Evolutionary conservation across 2,329 filamentous ascomycete genomes (phyloP).

Genomic region (Colletotrichum liriopes): DNA sequence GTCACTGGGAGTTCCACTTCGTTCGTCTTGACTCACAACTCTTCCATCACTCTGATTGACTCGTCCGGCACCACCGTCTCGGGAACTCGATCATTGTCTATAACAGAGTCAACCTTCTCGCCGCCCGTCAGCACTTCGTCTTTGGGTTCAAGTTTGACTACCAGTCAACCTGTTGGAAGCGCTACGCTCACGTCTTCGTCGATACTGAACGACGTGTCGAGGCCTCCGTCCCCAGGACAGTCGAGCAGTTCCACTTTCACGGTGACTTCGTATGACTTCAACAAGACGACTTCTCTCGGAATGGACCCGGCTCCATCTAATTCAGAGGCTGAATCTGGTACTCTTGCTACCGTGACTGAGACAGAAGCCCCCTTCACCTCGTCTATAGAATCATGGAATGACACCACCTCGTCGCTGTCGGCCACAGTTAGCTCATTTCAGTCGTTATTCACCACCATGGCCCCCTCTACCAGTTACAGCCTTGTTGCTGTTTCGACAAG

Average conservation of each 20-base stretch:
- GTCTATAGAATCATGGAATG: background rate
- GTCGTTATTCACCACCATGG: background rate
- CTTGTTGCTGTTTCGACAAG: background rate
- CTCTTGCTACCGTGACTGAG: conserved; percentile 23
- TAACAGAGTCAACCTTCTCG: conserved; percentile 6
- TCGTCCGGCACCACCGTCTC: background rate
- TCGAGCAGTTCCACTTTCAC: background rate
- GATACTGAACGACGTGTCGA: background rate
- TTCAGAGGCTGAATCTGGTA: conserved; percentile 17
- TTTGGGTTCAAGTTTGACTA: background rate
- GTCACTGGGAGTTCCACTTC: background rate
- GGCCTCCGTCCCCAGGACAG: background rate
- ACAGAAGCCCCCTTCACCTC: background rate
- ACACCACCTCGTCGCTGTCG: background rate
- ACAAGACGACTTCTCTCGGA: background rate
- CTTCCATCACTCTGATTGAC: background rate
- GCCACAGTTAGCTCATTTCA: background rate
- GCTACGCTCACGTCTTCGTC: background rate
- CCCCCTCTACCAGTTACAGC: background rate
- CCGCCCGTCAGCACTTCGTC: background rate
- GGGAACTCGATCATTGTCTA: background rate
- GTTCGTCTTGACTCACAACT: background rate
- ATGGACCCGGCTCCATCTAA: background rate
- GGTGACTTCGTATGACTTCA: background rate
- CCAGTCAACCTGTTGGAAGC: background rate